Evolutionary conservation across 495 filamentous ascomycete species (phyloP), one percentile per base, ranked within the genome.

Genomic region (Sordaria brevicollis): DNA sequence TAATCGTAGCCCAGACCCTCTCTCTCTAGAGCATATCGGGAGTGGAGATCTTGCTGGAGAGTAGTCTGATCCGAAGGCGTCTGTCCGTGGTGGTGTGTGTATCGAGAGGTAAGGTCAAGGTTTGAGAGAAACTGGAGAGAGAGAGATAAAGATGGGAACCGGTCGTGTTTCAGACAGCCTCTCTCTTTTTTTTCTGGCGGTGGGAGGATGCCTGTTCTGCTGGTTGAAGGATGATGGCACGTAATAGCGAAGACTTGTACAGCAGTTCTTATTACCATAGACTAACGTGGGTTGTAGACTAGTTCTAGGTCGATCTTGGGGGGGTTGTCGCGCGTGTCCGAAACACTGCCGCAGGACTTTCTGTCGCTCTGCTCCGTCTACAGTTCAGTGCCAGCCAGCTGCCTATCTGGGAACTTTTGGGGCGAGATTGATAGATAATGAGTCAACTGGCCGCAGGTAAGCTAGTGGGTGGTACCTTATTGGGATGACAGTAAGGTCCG

Each of bases 1-100:
- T 39, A 49, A 65, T 34, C 21, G 37, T 19, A 11, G 57, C 29
- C 71, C 74, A 74, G 49, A 31, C 49, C n/a, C n/a, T n/a, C 11
- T 57, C 25, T 57, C 6, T 57, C 49, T 57, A 57, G 49, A 57
- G 49, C 49, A 62, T 15, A 31, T 62, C 11, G 25, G 35, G 13
- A 15, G 49, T 62, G 49, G 49, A 62, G 49, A 62, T 62, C n/a
- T n/a, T n/a, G 17, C 49, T 31, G 25, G 49, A 54, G 43, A 54
- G 43, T 15, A 57, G 11, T 31, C 21, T 7, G 49, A 17, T 41
- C 9, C 38, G 38, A n/a, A n/a, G 17, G 19, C 17, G 38, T 41
- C 3, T 36, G 17, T 54, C 11, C 5, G 49, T 57, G 5, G 25
- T 57, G 49, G n/a, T n/a, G n/a, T n/a, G n/a, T n/a, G n/a, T n/a